Evolutionary conservation across 192 early-diverging fungal genomes (phyloP).

Genomic region (Coemansia sp.): DNA sequence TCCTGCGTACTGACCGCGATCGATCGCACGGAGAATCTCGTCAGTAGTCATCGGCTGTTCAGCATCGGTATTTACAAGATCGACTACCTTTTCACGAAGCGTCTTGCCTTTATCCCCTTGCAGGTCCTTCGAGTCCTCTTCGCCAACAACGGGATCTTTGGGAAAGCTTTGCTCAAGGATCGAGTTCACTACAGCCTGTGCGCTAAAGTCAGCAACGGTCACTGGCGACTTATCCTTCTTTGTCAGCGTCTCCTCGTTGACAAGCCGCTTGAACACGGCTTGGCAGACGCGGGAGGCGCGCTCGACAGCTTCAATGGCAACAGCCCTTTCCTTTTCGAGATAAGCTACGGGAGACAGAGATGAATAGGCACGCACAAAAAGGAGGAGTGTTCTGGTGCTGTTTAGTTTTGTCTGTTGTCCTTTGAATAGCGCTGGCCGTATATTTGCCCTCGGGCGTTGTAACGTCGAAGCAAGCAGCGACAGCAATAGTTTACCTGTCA

Average conservation of each 20-base stretch:
- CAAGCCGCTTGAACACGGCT: constrained; percentile 79
- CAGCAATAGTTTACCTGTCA: constrained; percentile 11
- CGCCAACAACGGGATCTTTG: constrained; percentile 88
- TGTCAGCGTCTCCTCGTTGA: constrained; percentile 76
- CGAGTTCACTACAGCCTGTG: constrained; percentile 92
- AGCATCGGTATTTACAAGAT: constrained; percentile 72
- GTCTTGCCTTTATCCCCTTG: constrained; percentile 64
- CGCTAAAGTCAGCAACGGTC: constrained; percentile 96
- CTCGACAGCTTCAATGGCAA: constrained; percentile 89
- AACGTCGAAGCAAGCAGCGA: background rate
- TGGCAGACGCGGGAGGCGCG: constrained; percentile 87
- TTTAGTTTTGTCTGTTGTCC: constrained; percentile 1
- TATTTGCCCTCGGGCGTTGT: background rate
- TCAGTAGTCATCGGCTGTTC: constrained; percentile 61
- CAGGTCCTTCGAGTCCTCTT: constrained; percentile 91
- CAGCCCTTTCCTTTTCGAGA: constrained; percentile 68
- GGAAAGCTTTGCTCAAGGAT: constrained; percentile 78
- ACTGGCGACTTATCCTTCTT: constrained; percentile 97
- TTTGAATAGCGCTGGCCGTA: background rate
- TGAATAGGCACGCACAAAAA: constrained; percentile 6
- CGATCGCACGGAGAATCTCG: constrained; percentile 84
- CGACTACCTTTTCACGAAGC: constrained; percentile 76
- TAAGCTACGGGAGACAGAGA: constrained; percentile 21
- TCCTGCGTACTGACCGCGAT: constrained; percentile 82
- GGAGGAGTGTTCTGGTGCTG: background rate